Conservation (phyloP, 2,329 filamentous ascomycete species). For the Epichloe aotearoae region DNA sequence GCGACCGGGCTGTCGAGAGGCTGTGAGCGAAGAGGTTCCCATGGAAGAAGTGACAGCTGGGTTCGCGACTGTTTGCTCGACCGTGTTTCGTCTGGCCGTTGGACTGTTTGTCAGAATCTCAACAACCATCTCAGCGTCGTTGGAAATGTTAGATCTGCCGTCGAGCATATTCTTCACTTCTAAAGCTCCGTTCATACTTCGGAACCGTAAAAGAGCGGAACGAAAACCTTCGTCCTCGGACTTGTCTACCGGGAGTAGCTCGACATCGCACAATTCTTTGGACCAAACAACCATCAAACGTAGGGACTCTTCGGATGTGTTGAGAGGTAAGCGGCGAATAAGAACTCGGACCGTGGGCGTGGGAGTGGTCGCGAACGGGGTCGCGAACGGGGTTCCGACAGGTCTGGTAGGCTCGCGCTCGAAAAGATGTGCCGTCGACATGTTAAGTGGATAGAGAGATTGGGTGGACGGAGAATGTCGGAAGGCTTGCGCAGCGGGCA, state of each 20-base stretch:
- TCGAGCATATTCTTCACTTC: slow-evolving; percentile 46
- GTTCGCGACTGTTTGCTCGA: slow-evolving; percentile 11
- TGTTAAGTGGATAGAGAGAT: slow-evolving; percentile 20
- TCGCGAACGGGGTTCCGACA: slow-evolving; percentile 26
- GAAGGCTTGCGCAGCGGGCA: slow-evolving; percentile 27
- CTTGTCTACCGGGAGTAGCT: slow-evolving; percentile 36
- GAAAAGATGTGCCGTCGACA: slow-evolving; percentile 16
- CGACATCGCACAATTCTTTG: slow-evolving; percentile 37
- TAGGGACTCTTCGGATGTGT: slow-evolving; percentile 40
- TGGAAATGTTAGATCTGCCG: slow-evolving; percentile 37
- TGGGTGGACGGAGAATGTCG: slow-evolving; percentile 19
- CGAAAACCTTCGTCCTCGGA: slow-evolving; percentile 36
- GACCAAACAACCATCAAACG: slow-evolving; percentile 46
- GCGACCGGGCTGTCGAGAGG: slow-evolving; percentile 40
- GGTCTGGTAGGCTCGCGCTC: slow-evolving; percentile 30
- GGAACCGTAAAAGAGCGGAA: slow-evolving; percentile 41
- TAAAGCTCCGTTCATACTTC: slow-evolving; percentile 35
- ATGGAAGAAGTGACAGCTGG: slow-evolving; percentile 25
- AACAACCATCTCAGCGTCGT: slow-evolving; percentile 39
- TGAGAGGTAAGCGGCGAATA: slow-evolving; percentile 40
- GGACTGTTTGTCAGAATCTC: slow-evolving; percentile 40
- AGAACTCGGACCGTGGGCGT: slow-evolving; percentile 29
- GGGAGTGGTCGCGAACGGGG: slow-evolving; percentile 20
- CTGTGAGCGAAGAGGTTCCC: slow-evolving; percentile 25
- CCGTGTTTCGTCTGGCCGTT: slow-evolving; percentile 14